These are phyloP conservation scores for Aspergillus quadrilineatus DNA, from an alignment of 2,329 filamentous ascomycete genomes.

Conservation along the genomic window DNA sequence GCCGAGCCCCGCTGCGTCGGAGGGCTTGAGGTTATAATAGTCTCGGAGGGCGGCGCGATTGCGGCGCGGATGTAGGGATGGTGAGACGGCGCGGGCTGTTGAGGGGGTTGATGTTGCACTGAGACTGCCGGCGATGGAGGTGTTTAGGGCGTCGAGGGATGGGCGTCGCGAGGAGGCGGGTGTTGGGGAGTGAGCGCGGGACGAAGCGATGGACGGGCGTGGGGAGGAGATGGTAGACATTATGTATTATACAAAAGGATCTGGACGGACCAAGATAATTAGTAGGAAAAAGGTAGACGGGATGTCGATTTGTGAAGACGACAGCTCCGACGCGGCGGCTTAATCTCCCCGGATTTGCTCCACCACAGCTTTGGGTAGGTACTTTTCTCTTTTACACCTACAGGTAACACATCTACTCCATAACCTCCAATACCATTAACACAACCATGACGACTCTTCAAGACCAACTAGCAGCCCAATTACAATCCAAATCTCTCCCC, in stretches of 20 bases:
- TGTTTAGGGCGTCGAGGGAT: slow-evolving; percentile 66
- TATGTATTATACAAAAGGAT: slow-evolving; percentile 8
- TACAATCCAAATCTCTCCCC: slow-evolving; percentile 53
- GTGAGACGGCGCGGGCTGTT: slow-evolving; percentile 44
- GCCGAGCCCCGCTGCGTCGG: slow-evolving; percentile 35
- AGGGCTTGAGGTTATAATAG: slow-evolving; percentile 80
- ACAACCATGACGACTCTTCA: slow-evolving; percentile 28
- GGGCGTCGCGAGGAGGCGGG: slow-evolving; percentile 74
- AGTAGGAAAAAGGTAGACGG: slow-evolving; percentile 17
- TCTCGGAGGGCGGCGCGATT: slow-evolving; percentile 88
- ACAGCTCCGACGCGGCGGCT: slow-evolving; percentile 16
- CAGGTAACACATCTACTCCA: neutral
- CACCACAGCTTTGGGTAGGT: slow-evolving; percentile 9
- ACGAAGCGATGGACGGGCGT: slow-evolving; percentile 59
- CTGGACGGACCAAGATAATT: neutral
- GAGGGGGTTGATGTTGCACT: slow-evolving; percentile 33
- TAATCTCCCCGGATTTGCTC: slow-evolving; percentile 24
- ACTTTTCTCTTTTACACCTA: neutral
- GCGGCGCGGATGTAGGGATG: slow-evolving; percentile 49
- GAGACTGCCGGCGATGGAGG: slow-evolving; percentile 53
- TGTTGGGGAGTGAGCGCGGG: slow-evolving; percentile 54
- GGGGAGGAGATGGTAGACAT: slow-evolving; percentile 64
- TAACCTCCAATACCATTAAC: neutral
- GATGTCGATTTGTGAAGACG: neutral
- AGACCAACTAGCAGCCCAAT: slow-evolving; percentile 52